phyloP scores from a whole-genome alignment of 345 rosid genomes.

The Populus davidiana region DNA sequence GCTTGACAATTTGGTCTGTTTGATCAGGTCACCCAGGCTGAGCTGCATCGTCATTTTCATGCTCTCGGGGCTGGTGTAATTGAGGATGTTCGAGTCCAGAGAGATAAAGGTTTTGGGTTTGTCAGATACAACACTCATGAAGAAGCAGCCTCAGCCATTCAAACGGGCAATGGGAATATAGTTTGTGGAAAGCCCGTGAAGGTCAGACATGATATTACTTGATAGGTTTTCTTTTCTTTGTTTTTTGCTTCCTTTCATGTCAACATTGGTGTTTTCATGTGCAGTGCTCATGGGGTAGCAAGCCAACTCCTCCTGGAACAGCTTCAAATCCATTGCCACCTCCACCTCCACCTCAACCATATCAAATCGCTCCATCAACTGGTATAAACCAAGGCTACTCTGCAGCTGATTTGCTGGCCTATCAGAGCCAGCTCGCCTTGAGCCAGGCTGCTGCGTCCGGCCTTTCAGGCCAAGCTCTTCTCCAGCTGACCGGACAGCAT shows the following conservation, averaged over 20 bases:
- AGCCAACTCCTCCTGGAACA: conserved; percentile 86
- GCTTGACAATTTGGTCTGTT: conserved; percentile 7
- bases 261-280: background rate
- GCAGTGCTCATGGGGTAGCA: conserved; percentile 96
- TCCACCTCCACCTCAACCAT: conserved; percentile 65
- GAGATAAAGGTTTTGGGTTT: conserved; percentile 95
- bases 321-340: conserved; percentile 94
- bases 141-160: conserved; percentile 91
- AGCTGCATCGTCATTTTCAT: conserved; percentile 89
- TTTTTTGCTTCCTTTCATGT: conserved; percentile 8
- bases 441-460: conserved; percentile 78
- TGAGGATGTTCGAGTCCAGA: conserved; percentile 93
- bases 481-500: conserved; percentile 36
- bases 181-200: conserved; percentile 78
- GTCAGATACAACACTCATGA: conserved; percentile 83
- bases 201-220: conserved; percentile 36
- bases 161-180: conserved; percentile 78
- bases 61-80: conserved; percentile 82
- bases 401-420: conserved; percentile 70
- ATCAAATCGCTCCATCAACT: conserved; percentile 51
- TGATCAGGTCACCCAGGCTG: conserved; percentile 67
- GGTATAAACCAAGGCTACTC: conserved; percentile 56
- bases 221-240: background rate
- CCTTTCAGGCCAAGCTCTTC: conserved; percentile 34
- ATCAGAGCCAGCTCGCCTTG: conserved; percentile 73